A percentile compares a stretch with the other conserved stretches of the same genome.
phyloP scores from a whole-genome alignment of 352 stramenopile genomes.

The Globisporangium nagaii region DNA sequence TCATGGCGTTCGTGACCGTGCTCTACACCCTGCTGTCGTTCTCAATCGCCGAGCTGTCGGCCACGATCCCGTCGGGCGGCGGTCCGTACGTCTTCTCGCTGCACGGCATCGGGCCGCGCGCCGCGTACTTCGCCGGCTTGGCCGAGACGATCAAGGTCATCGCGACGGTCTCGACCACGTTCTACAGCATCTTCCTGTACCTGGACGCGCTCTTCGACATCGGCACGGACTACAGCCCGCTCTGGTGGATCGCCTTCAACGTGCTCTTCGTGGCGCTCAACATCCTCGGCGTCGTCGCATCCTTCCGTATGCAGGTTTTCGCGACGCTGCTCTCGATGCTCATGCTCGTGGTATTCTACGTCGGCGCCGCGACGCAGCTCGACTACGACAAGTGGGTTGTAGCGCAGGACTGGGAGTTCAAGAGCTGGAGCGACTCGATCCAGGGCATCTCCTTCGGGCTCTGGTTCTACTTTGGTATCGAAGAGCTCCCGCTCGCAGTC shows the following conservation, averaged over 20 bases:
- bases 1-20: slow-evolving; percentile 52
- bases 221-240: slow-evolving; percentile 22
- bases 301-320: slow-evolving; percentile 58
- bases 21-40: slow-evolving; percentile 69
- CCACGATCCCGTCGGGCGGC: slow-evolving; percentile 46
- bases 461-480: slow-evolving; percentile 76
- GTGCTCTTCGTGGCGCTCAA: slow-evolving; percentile 59
- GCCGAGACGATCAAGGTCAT: slow-evolving; percentile 67
- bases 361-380: slow-evolving; percentile 37
- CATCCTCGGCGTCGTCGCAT: slow-evolving; percentile 47
- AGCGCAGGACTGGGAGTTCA: slow-evolving; percentile 44
- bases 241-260: slow-evolving; percentile 59
- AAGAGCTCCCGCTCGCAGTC: slow-evolving; percentile 63
- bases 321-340: slow-evolving; percentile 39
- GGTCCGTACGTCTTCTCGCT: slow-evolving; percentile 67
- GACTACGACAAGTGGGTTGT: slow-evolving; percentile 55
- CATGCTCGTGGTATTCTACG: slow-evolving; percentile 57
- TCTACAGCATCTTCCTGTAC: slow-evolving; percentile 54
- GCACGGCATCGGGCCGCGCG: slow-evolving; percentile 41
- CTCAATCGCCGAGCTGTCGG: slow-evolving; percentile 68
- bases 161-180: slow-evolving; percentile 36
- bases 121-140: slow-evolving; percentile 56
- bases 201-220: slow-evolving; percentile 47
- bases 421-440: slow-evolving; percentile 33
- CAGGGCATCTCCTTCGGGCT: slow-evolving; percentile 54